Percentiles rank a stretch among this genome's conserved stretches.
phyloP scores from a whole-genome alignment of 352 stramenopile genomes.

The Phytophthora hibernalis region DNA sequence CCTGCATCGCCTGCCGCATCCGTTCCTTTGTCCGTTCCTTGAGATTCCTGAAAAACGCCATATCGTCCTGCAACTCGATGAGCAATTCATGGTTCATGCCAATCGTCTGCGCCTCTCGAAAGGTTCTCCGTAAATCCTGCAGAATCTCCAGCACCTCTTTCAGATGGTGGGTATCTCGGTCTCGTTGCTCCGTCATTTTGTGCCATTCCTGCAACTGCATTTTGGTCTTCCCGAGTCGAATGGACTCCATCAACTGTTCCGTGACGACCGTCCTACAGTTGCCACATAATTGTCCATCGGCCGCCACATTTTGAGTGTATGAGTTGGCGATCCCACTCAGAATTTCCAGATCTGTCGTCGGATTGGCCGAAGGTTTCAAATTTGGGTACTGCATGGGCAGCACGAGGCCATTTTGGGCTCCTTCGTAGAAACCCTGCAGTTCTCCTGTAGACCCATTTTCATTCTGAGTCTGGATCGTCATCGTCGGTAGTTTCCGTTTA shows the following conservation, averaged over 20 bases:
- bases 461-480: conserved; percentile 31
- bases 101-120: conserved; percentile 57
- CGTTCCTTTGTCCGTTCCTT: conserved; percentile 77
- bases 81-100: conserved; percentile 65
- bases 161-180: conserved; percentile 71
- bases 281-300: conserved; percentile 63
- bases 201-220: conserved; percentile 73
- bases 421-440: conserved; percentile 73
- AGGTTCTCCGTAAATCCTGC: conserved; percentile 54
- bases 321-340: conserved; percentile 85
- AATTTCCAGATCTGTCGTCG: conserved; percentile 79
- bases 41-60: conserved; percentile 72
- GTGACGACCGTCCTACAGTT: conserved; percentile 71
- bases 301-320: conserved; percentile 66
- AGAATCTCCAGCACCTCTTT: conserved; percentile 67
- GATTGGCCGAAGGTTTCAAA: conserved; percentile 40
- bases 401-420: conserved; percentile 48
- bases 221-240: conserved; percentile 70
- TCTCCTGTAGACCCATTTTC: conserved; percentile 35
- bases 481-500: conserved; percentile 60
- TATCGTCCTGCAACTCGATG: conserved; percentile 71
- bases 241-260: conserved; percentile 82
- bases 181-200: conserved; percentile 58
- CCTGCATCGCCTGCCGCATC: conserved; percentile 69
- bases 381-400: conserved; percentile 73